Base-by-base conservation (phyloP, 306 rosid genomes). In the Vicia sativa region DNA sequence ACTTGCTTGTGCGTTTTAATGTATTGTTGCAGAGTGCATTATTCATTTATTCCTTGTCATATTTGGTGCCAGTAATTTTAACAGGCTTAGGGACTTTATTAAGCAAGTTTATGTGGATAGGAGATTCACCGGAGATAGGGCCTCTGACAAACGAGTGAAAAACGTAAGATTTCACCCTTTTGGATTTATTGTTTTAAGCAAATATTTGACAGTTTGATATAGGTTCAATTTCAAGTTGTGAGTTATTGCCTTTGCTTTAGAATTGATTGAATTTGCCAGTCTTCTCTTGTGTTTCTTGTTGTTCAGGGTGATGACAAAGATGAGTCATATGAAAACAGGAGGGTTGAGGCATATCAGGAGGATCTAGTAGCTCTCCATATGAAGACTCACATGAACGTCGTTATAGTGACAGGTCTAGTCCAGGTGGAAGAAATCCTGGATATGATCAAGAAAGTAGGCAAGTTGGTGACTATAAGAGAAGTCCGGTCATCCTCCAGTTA, bases 31-130 rank as follows among this genome's bases (percentile, higher is more conserved):
- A 19, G 38, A 35, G 61, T 74, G 34, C 77, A 15, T 37, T 55
- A 19, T 70, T 70, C 19, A 25, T 37, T 63, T 64, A 43, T 76
- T 77, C 85, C 83, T 86, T 67, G 73, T 67, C 67, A 62, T 56
- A 11, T 80, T 80, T 74, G 66, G 60, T 82, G 45, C 74, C 91
- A 93, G 98, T 82, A 90, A 93, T 73, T 91, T 88, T 42, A 83
- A 86, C 79, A 85, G 89, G 78, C 98, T 93, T 59, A 84, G 98
- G 35, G 97, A 86, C 76, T 93, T 93, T 72, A 88, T 93, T 69
- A 93, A 88, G 85, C 98, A 93, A 76, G 91, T 88, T 74, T 93
- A 88, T n/a, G 95, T 80, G 77, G 98, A 93, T 74, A 85, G 89
- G 80, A 83, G 95, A 83, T 93, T 81, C 69, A 83, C 82, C 2